phyloP scores from a whole-genome alignment of 495 filamentous ascomycete genomes.

The Parmelia sp. region DNA sequence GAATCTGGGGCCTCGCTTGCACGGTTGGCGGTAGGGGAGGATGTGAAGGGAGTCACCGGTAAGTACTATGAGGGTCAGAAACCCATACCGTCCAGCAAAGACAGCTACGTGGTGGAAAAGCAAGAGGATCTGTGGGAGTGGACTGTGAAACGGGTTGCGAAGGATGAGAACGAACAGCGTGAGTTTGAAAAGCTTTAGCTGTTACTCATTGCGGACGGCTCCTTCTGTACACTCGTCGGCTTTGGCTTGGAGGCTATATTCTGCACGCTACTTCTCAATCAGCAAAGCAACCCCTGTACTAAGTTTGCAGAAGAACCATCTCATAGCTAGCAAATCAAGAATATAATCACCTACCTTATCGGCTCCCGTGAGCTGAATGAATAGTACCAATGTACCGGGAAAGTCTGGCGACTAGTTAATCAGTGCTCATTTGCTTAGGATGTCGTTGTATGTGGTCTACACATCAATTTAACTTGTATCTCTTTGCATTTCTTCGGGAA shows the following conservation, averaged over 20 bases:
- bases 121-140: slow-evolving; percentile 46
- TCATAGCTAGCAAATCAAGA: not conserved
- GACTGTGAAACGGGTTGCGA: slow-evolving; percentile 40
- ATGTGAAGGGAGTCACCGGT: slow-evolving; percentile 32
- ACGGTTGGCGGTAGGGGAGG: slow-evolving; percentile 29
- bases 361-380: not conserved
- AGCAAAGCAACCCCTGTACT: not conserved
- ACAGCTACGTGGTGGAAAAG: slow-evolving; percentile 37
- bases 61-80: slow-evolving; percentile 37
- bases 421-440: not conserved
- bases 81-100: slow-evolving; percentile 34
- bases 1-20: slow-evolving; percentile 38
- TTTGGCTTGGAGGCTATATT: not conserved
- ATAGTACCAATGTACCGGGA: not conserved
- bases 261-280: not conserved
- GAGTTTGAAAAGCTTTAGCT: slow-evolving; percentile 28
- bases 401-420: not conserved
- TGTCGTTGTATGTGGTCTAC: not conserved
- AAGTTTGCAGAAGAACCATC: not conserved
- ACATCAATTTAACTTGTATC: not conserved
- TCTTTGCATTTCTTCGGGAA: not conserved
- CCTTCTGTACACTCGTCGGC: not conserved
- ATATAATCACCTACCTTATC: not conserved
- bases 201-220: not conserved
- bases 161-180: slow-evolving; percentile 30